Evolutionary conservation across 2,329 filamentous ascomycete genomes (phyloP), one percentile per base, ranked within the genome.

Genomic region (Colletotrichum salicis): DNA sequence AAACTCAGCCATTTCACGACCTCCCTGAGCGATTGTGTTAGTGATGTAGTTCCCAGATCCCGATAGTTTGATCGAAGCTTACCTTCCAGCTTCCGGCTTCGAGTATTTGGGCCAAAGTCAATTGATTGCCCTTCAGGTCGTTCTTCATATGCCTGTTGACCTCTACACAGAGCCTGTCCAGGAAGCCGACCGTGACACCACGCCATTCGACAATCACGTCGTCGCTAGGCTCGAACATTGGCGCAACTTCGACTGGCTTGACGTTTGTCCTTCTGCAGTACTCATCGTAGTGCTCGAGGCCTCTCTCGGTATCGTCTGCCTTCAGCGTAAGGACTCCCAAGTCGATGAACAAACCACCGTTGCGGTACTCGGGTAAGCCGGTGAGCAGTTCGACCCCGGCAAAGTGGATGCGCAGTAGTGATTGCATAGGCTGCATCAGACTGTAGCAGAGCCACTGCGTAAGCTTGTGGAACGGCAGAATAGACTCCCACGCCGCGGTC

Each of bases 41-140:
- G 67, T 52, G 33, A 2, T 5, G 4, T 27, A 2, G 3, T 58
- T 15, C 19, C 24, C 10, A 6, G 5, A 29, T 8, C 15, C 10
- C 60, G 27, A 54, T n/a, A 7, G 19, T 5, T 29, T 19, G 51
- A 35, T 27, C 33, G 24, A 70, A 70, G 45, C 89, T 84, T 82
- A 96, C 95, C 93, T 98, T 98, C 96, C 96, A 99, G 79, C 94
- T 97, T 63, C 96, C 96, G 15, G 96, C 96, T 82, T 98, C 96
- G 22, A 99, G 87, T 85, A 99, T 90, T 81, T 99, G 96, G 6
- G 95, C 91, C 76, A 98, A 83, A 52, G 86, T 93, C 80, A 99
- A 83, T 75, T 96, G 90, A 48, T 89, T 85, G 4, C 93, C 94
- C 8, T 86, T 87, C 52, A 98, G 83, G 66, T 90, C 87, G 2